Evolutionary conservation across 2,329 filamentous ascomycete species (phyloP).

Genomic region (Aspergillus hiratsukae): DNA sequence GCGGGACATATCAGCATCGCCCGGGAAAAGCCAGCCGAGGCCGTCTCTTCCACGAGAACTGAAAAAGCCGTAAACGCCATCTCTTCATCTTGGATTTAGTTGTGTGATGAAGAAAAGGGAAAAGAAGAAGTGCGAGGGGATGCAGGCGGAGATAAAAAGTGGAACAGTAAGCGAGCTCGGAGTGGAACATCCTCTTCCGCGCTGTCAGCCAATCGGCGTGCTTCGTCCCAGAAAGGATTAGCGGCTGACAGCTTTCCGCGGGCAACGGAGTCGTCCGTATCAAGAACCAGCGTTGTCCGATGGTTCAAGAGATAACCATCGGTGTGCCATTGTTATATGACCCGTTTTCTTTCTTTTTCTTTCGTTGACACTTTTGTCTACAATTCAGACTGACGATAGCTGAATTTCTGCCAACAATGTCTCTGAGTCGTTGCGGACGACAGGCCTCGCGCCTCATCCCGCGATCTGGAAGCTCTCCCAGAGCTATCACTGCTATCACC

Average conservation of each 20-base stretch:
- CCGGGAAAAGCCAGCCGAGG: constrained; percentile 28
- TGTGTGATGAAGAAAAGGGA: constrained; percentile 32
- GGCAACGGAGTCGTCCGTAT: constrained; percentile 27
- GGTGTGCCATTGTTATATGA: background rate
- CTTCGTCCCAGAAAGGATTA: constrained; percentile 18
- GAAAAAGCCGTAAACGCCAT: constrained; percentile 29
- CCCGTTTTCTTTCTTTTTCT: background rate
- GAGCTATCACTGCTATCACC: constrained; percentile 18
- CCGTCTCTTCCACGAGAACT: constrained; percentile 32
- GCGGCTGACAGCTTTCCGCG: constrained; percentile 31
- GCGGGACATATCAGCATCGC: constrained; percentile 36
- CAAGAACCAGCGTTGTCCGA: constrained; percentile 17
- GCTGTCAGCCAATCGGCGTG: constrained; percentile 9
- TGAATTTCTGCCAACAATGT: constrained; percentile 18
- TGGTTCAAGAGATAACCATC: constrained; percentile 6
- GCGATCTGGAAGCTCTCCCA: constrained; percentile 28
- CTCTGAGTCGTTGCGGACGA: constrained; percentile 35
- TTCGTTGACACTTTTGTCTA: constrained; percentile 1
- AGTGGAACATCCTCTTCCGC: constrained; percentile 7
- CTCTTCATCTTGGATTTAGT: constrained; percentile 42
- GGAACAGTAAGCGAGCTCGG: constrained; percentile 1
- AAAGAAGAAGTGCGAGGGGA: constrained; percentile 12
- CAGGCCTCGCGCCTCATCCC: constrained; percentile 30
- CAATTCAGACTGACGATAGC: background rate
- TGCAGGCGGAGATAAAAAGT: background rate